phyloP scores from a whole-genome alignment of 495 filamentous ascomycete species.

The Trichoderma erinaceum region DNA sequence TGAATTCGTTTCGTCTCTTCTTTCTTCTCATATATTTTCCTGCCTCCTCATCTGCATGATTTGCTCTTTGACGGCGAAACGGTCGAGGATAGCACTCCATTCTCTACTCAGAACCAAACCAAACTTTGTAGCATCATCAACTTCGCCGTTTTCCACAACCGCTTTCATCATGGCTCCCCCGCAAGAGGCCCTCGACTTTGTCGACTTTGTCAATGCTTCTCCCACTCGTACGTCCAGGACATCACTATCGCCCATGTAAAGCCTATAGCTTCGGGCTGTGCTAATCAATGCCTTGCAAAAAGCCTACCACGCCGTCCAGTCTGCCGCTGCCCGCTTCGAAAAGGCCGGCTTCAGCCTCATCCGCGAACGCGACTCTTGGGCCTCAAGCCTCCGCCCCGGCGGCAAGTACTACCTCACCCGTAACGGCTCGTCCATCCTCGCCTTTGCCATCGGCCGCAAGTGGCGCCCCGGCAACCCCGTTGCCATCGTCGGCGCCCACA shows the following conservation, averaged over 20 bases:
- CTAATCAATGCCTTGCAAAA: neutral
- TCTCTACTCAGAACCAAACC: neutral
- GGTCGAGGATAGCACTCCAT: constrained; percentile 5
- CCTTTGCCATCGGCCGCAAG: constrained; percentile 86
- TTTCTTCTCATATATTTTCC: neutral
- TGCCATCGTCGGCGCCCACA: constrained; percentile 93
- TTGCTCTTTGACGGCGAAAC: neutral
- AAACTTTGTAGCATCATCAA: neutral
- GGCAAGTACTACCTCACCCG: constrained; percentile 96
- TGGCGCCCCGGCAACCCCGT: constrained; percentile 95
- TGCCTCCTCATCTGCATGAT: constrained; percentile 1
- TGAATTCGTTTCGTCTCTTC: neutral
- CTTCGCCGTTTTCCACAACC: constrained; percentile 22
- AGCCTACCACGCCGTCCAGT: constrained; percentile 94
- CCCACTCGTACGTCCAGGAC: constrained; percentile 68
- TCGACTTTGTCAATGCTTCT: constrained; percentile 90
- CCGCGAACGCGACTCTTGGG: constrained; percentile 89
- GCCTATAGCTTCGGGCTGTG: neutral
- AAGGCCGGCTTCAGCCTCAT: constrained; percentile 82
- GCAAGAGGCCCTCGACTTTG: constrained; percentile 69
- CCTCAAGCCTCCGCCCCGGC: constrained; percentile 68
- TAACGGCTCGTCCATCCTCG: constrained; percentile 88
- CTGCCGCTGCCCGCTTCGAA: constrained; percentile 63
- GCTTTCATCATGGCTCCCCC: constrained; percentile 51
- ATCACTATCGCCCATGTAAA: neutral